A percentile compares a stretch with the other conserved stretches of the same genome.
Conservation (phyloP, 192 early-diverging fungal genomes). For the Coemansia sp. region DNA sequence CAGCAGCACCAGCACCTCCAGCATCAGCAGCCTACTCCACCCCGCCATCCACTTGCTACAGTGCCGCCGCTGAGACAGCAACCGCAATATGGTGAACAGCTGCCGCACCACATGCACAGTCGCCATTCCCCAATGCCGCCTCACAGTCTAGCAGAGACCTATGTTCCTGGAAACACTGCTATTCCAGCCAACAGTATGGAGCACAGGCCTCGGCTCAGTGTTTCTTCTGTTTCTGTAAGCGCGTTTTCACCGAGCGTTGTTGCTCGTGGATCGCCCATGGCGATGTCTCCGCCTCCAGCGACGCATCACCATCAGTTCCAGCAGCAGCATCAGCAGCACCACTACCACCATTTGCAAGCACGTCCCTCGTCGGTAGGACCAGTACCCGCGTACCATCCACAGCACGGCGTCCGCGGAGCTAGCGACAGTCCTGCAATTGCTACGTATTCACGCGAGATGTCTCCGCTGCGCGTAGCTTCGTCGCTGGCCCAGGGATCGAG, state of each 20-base stretch:
- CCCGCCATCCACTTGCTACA: slow-evolving; percentile 2
- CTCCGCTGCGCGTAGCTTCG: slow-evolving; percentile 1
- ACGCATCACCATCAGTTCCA: neutral
- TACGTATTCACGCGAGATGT: slow-evolving; percentile 9
- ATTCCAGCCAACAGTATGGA: neutral
- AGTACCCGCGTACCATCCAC: slow-evolving; percentile 3
- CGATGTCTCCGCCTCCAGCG: slow-evolving; percentile 10
- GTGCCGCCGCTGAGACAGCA: slow-evolving; percentile 11
- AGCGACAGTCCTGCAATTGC: slow-evolving; percentile 1
- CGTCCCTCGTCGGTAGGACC: slow-evolving; percentile 39
- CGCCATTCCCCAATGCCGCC: slow-evolving; percentile 1
- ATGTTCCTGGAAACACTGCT: neutral
- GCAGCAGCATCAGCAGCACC: slow-evolving; percentile 14
- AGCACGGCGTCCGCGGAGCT: slow-evolving; percentile 2
- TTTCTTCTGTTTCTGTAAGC: slow-evolving; percentile 3
- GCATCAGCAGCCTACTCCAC: slow-evolving; percentile 2
- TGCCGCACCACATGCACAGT: neutral
- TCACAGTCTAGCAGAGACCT: slow-evolving; percentile 8
- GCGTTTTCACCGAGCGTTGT: slow-evolving; percentile 25
- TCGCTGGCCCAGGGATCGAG: neutral
- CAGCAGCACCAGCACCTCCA: slow-evolving; percentile 1
- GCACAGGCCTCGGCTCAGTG: no score
- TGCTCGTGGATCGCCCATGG: slow-evolving; percentile 6
- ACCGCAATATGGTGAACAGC: slow-evolving; percentile 10
- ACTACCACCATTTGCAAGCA: slow-evolving; percentile 12